Conservation (phyloP, 2,329 filamentous ascomycete genomes). For the Neobulgaria alba region DNA sequence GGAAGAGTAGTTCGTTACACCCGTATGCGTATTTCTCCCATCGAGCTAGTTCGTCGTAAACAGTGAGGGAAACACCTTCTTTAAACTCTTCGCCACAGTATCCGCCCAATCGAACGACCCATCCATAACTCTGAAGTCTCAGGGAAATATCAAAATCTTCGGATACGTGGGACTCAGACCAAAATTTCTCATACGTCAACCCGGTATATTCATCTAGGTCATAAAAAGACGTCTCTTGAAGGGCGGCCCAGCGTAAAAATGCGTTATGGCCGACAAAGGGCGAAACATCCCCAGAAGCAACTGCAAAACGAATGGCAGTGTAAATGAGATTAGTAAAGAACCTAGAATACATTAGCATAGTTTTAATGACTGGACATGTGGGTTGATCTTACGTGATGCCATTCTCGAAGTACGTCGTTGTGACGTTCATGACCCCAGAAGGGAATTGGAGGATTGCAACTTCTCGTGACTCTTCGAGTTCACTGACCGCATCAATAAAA, state of each 20-base stretch:
- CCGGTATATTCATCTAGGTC: constrained; percentile 47
- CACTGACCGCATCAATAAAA: constrained; percentile 67
- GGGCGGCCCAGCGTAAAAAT: constrained; percentile 64
- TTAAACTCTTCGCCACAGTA: constrained; percentile 70
- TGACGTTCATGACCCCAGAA: constrained; percentile 71
- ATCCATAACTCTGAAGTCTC: constrained; percentile 62
- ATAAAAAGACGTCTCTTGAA: constrained; percentile 61
- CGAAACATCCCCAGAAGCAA: constrained; percentile 66
- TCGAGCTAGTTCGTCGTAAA: constrained; percentile 74
- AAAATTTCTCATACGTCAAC: constrained; percentile 54
- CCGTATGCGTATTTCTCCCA: constrained; percentile 78
- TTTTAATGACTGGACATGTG: not conserved
- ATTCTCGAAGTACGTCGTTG: constrained; percentile 62
- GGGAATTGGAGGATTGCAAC: constrained; percentile 73
- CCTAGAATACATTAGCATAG: not conserved
- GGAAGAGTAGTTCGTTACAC: constrained; percentile 62
- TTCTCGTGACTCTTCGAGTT: constrained; percentile 71
- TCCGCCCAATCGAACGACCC: constrained; percentile 62
- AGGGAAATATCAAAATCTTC: constrained; percentile 79
- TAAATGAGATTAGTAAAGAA: constrained; percentile 70
- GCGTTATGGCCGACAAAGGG: constrained; percentile 79
- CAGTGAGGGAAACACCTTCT: constrained; percentile 74
- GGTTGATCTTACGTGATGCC: constrained; percentile 41
- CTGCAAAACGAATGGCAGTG: constrained; percentile 67
- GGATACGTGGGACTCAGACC: constrained; percentile 55